Conservation (phyloP, 2,329 filamentous ascomycete species). For the Huntiella bhutanensis region DNA sequence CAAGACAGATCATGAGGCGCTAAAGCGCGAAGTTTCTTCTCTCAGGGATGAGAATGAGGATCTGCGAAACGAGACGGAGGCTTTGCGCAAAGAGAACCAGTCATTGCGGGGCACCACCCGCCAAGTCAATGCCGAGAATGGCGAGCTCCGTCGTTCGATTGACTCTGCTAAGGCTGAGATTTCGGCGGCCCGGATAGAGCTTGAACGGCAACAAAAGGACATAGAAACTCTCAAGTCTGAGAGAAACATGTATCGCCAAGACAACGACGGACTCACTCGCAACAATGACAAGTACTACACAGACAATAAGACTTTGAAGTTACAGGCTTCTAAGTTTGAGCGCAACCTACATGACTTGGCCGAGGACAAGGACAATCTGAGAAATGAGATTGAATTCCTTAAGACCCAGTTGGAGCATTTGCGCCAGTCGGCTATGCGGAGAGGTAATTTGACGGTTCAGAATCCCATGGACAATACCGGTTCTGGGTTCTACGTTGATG, state of each 20-base stretch:
- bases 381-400: slow-evolving; percentile 27
- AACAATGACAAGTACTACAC: slow-evolving; percentile 36
- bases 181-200: slow-evolving; percentile 22
- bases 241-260: slow-evolving; percentile 27
- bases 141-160: slow-evolving; percentile 24
- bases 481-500: slow-evolving; percentile 38
- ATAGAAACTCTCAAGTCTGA: slow-evolving; percentile 23
- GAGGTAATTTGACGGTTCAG: slow-evolving; percentile 14
- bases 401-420: slow-evolving; percentile 27
- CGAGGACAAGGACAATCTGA: slow-evolving; percentile 27
- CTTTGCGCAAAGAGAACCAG: slow-evolving; percentile 25
- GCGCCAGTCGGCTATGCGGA: slow-evolving; percentile 21
- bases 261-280: slow-evolving; percentile 32
- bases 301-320: slow-evolving; percentile 30
- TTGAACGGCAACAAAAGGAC: slow-evolving; percentile 23
- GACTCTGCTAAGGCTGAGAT: slow-evolving; percentile 24
- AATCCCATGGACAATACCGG: slow-evolving; percentile 34
- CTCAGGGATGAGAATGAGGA: slow-evolving; percentile 24
- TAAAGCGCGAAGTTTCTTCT: slow-evolving; percentile 23
- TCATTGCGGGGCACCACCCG: slow-evolving; percentile 25
- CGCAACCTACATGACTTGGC: slow-evolving; percentile 27
- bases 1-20: slow-evolving; percentile 16
- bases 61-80: slow-evolving; percentile 25
- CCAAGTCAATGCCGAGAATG: slow-evolving; percentile 24
- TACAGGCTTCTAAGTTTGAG: slow-evolving; percentile 30